Evolutionary conservation across 495 filamentous ascomycete species (phyloP).

Genomic region (Articulospora tetracladia): DNA sequence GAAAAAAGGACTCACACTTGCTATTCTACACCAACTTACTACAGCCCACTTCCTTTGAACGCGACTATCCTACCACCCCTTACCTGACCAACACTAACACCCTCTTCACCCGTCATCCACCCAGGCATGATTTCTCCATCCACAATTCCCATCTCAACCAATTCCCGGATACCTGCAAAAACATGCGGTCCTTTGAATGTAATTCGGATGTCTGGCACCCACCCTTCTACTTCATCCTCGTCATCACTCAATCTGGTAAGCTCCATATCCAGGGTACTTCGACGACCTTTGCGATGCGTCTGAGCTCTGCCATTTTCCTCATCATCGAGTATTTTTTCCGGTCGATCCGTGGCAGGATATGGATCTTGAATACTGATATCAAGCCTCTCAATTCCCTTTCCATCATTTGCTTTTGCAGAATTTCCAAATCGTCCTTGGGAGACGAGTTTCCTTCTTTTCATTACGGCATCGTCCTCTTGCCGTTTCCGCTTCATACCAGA

Average conservation of each 20-base stretch:
- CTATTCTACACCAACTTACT: no score
- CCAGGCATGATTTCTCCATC: conserved; percentile 77
- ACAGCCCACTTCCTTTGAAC: conserved; percentile 43
- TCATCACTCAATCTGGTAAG: conserved; percentile 27
- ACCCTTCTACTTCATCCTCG: conserved; percentile 32
- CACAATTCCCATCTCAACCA: conserved; percentile 70
- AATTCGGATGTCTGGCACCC: conserved; percentile 56
- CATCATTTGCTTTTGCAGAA: conserved; percentile 44
- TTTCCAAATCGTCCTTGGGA: conserved; percentile 55
- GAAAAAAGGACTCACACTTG: no score
- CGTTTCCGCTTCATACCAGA: conserved; percentile 24
- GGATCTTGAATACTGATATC: conserved; percentile 56
- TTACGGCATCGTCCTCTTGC: conserved; percentile 31
- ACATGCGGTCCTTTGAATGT: conserved; percentile 72
- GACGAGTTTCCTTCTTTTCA: conserved; percentile 40
- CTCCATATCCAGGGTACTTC: conserved; percentile 29
- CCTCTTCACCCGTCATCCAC: conserved; percentile 89
- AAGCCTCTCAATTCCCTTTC: conserved; percentile 53
- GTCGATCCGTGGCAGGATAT: conserved; percentile 42
- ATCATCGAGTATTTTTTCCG: neutral
- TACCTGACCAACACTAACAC: conserved; percentile 67
- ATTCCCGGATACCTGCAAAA: conserved; percentile 72
- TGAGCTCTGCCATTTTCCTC: conserved; percentile 27
- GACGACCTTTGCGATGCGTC: conserved; percentile 22
- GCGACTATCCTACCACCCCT: conserved; percentile 55